Conservation (phyloP, 2,329 filamentous ascomycete species). For the Diaporthe destruens region DNA sequence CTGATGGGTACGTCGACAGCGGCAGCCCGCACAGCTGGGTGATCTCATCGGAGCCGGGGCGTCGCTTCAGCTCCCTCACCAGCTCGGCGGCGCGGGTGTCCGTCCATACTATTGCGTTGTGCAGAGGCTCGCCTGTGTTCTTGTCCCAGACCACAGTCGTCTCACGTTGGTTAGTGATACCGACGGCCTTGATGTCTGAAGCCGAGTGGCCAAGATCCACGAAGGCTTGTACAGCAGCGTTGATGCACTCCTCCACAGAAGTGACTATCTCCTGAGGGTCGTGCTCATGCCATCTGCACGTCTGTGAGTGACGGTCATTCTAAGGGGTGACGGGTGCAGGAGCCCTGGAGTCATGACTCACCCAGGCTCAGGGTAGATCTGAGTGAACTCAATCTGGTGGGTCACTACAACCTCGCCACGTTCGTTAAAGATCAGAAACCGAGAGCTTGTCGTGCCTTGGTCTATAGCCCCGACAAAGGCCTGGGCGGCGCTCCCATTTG, state of each 20-base stretch:
- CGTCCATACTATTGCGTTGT: conserved; percentile 91
- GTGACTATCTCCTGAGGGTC: conserved; percentile 81
- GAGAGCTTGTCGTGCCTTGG: conserved; percentile 89
- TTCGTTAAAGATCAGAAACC: conserved; percentile 91
- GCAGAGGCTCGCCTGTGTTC: conserved; percentile 81
- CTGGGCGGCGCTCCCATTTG: neutral
- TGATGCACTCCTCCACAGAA: conserved; percentile 84
- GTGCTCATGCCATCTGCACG: conserved; percentile 86
- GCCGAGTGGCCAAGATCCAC: conserved; percentile 74
- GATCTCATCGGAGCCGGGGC: conserved; percentile 76
- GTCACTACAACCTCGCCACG: conserved; percentile 81
- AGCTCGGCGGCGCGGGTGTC: conserved; percentile 82
- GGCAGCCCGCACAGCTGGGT: conserved; percentile 82
- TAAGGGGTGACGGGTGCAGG: conserved; percentile 18
- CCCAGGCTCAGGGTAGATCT: conserved; percentile 88
- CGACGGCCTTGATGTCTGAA: conserved; percentile 79
- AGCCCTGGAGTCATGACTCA: conserved; percentile 65
- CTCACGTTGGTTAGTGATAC: conserved; percentile 92
- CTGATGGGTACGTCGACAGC: conserved; percentile 88
- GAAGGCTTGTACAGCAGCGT: conserved; percentile 80
- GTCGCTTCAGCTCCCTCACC: conserved; percentile 80
- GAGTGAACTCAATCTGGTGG: conserved; percentile 89
- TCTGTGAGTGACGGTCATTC: conserved; percentile 37
- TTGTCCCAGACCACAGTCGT: conserved; percentile 89
- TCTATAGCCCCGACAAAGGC: conserved; percentile 89